phyloP scores from a whole-genome alignment of 768 basidiomycete species.

The Suillus lakei region DNA sequence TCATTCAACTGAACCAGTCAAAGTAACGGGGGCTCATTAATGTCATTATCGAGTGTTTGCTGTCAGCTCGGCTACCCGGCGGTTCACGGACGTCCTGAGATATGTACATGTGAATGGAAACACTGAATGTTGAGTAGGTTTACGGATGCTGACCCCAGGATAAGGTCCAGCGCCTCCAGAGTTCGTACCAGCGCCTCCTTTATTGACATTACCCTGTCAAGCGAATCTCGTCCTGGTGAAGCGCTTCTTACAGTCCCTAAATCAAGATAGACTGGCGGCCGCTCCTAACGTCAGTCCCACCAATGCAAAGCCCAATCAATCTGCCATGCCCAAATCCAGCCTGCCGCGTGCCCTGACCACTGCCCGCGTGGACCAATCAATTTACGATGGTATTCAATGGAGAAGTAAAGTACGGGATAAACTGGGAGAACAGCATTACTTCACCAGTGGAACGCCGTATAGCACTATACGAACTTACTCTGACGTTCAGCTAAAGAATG shows the following conservation, averaged over 20 bases:
- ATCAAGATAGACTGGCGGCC: slow-evolving; percentile 1
- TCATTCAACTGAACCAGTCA: not conserved
- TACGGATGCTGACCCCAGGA: not conserved
- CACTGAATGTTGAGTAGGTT: not conserved
- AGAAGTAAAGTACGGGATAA: not conserved
- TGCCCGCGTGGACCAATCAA: not conserved
- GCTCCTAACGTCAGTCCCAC: not conserved
- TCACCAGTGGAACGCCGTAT: not conserved
- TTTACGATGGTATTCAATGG: not conserved
- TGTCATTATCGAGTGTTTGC: not conserved
- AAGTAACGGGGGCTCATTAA: not conserved
- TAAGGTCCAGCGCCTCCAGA: not conserved
- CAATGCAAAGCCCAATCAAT: not conserved
- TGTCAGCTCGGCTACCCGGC: slow-evolving; percentile 12
- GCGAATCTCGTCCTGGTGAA: not conserved
- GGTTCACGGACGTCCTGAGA: slow-evolving; percentile 10
- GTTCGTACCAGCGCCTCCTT: not conserved
- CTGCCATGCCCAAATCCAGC: slow-evolving; percentile 1
- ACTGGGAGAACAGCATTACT: not conserved
- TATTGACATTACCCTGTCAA: not conserved
- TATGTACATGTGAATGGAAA: not conserved
- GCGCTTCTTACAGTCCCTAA: not conserved
- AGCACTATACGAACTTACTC: not conserved
- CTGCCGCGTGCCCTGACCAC: not conserved
- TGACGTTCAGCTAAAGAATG: not conserved